Conservation (phyloP, 1,139 yeast species). For the Suhomyces ambrosiae region DNA sequence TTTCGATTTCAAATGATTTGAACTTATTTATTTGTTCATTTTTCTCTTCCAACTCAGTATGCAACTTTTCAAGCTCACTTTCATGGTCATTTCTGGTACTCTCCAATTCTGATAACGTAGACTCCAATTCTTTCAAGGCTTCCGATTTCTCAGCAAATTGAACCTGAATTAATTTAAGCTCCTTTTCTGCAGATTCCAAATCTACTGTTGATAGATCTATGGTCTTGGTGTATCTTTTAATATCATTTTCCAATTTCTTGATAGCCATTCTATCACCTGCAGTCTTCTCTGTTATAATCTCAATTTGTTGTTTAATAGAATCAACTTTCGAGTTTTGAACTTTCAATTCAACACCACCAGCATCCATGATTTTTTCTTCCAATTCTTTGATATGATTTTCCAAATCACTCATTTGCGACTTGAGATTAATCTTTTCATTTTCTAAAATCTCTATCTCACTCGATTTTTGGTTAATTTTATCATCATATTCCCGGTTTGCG, state of each 20-base stretch:
- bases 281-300: slow-evolving; percentile 60
- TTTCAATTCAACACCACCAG: slow-evolving; percentile 87
- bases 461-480: slow-evolving; percentile 44
- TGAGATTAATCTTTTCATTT: slow-evolving; percentile 45
- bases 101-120: slow-evolving; percentile 27
- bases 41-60: slow-evolving; percentile 51
- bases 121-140: slow-evolving; percentile 37
- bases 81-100: slow-evolving; percentile 36
- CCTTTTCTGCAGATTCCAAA: slow-evolving; percentile 31
- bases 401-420: slow-evolving; percentile 57
- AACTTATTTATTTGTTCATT: slow-evolving; percentile 58
- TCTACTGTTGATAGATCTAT: slow-evolving; percentile 48
- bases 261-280: slow-evolving; percentile 61
- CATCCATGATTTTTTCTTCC: slow-evolving; percentile 81
- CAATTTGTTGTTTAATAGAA: slow-evolving; percentile 68
- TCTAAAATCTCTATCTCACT: slow-evolving; percentile 35
- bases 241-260: slow-evolving; percentile 68
- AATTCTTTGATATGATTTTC: slow-evolving; percentile 60
- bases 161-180: slow-evolving; percentile 29
- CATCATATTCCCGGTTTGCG: slow-evolving; percentile 27
- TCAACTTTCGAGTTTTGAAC: slow-evolving; percentile 83
- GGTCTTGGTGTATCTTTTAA: slow-evolving; percentile 54
- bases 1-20: slow-evolving; percentile 70
- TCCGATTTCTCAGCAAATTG: slow-evolving; percentile 37
- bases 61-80: slow-evolving; percentile 38